Base-by-base conservation (phyloP, 345 rosid species). In the Corymbia maculata region DNA sequence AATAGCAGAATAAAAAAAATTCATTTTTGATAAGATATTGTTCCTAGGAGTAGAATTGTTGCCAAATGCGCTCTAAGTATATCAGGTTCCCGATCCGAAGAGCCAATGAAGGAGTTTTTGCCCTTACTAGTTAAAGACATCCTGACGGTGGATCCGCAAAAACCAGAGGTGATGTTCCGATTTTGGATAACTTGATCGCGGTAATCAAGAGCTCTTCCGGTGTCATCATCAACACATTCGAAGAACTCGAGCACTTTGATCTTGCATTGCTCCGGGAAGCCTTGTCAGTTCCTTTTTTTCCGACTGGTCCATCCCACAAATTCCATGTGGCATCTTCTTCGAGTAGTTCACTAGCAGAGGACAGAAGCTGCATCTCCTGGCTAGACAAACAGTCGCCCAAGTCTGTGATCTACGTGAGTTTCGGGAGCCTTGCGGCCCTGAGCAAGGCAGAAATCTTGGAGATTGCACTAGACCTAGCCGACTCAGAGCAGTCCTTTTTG, bases 111-210 rank as follows among this genome's bases (percentile, higher is more conserved):
- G 59, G 95, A 92, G 86, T 86, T 92, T 85, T 93, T 93, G 70
- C 92, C 92, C 19, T 85, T 92, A 51, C 92, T 89, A 88, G 91
- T 92, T 57, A 91, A 93, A 86, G 96, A 94, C 91, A 55, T 94
- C 86, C 92, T 92, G 3, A n/a, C 36, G 16, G 52, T 87, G 15
- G 64, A 86, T 89, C 61, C 91, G 9, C 47, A 51, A 1, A 86
- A 94, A 16, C 89, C 87, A 0, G 91, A 85, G 28, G 66, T 57
- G 22, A 44, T 91, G 9, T 21, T 70, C 75, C 36, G 49, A 32
- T 92, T 50, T 2, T 87, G 32, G 61, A 50, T 64, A 85, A 30
- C 19, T 42, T 91, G 92, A 55, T 91, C 66, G 84, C 89, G 42
- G 89, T 87, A 90, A 85, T 68, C 64, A 94, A 89, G 55, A 70